Percentiles rank a stretch among this genome's conserved stretches.
phyloP scores from a whole-genome alignment of 495 filamentous ascomycete species.

The Physcia stellaris region DNA sequence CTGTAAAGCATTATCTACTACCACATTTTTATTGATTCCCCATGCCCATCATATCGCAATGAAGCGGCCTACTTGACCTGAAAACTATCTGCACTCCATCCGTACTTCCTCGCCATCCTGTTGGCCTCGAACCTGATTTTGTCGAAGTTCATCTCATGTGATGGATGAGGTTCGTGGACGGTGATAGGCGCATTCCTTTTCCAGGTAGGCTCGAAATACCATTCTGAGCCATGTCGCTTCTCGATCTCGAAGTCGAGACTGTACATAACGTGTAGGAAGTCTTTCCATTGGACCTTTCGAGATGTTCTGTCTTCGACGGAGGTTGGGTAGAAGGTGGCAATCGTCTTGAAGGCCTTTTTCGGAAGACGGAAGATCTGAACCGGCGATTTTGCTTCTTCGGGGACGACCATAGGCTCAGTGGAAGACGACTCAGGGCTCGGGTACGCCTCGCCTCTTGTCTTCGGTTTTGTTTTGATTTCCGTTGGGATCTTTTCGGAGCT shows the following conservation, averaged over 20 bases:
- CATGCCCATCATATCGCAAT: no score
- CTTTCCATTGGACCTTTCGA: constrained; percentile 1
- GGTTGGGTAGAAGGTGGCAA: not conserved
- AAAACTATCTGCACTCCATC: no score
- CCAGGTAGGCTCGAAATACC: constrained; percentile 3
- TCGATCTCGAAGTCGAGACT: not conserved
- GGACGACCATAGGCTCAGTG: not conserved
- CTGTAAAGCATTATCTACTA: no score
- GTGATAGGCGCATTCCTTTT: constrained; percentile 2
- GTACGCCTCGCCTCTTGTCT: constrained; percentile 1
- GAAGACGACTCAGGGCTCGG: not conserved
- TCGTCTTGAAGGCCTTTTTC: not conserved
- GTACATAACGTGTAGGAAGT: constrained; percentile 2
- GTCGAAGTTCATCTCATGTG: constrained; percentile 2
- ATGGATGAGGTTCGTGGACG: constrained; percentile 2
- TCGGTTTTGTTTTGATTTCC: not conserved
- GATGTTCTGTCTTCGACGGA: not conserved
- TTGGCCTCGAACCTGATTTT: constrained; percentile 1
- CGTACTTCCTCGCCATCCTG: constrained; percentile 3
- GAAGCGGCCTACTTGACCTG: no score
- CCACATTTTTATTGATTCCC: no score
- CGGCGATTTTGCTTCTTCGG: not conserved
- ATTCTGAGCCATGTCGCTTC: constrained; percentile 2
- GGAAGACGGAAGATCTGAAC: not conserved
- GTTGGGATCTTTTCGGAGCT: not conserved